These are phyloP conservation scores for Coniosporium apollinis DNA, from an alignment of 495 filamentous ascomycete genomes.

Conservation along the genomic window DNA sequence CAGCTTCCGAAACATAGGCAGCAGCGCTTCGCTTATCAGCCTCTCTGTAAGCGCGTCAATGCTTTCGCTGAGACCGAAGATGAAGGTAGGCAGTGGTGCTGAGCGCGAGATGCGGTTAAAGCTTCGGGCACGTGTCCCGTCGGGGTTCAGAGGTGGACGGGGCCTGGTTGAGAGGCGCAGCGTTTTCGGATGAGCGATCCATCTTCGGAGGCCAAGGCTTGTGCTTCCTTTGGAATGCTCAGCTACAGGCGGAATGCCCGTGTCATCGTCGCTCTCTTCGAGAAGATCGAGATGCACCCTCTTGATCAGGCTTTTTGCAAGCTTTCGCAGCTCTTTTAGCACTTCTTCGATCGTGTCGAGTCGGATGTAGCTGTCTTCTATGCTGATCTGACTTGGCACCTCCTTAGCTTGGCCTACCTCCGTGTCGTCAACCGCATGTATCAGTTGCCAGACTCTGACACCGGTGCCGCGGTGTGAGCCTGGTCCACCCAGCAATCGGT, in stretches of 20 bases:
- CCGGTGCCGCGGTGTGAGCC: conserved; percentile 55
- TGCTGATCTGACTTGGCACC: conserved; percentile 77
- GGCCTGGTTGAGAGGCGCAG: conserved; percentile 63
- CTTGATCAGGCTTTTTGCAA: conserved; percentile 54
- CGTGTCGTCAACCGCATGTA: conserved; percentile 45
- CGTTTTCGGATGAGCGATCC: conserved; percentile 53
- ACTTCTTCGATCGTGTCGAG: conserved; percentile 45
- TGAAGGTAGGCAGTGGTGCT: conserved; percentile 45
- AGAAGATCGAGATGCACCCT: conserved; percentile 66
- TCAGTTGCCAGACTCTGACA: conserved; percentile 38
- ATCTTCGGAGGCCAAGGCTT: conserved; percentile 22
- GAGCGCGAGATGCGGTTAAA: conserved; percentile 54
- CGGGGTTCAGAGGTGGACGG: conserved; percentile 36
- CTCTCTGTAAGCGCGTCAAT: conserved; percentile 43
- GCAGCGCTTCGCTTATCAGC: conserved; percentile 47
- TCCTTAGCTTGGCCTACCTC: conserved; percentile 55
- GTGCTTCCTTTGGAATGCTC: conserved; percentile 5
- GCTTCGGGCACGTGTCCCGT: conserved; percentile 32
- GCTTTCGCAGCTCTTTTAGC: conserved; percentile 40
- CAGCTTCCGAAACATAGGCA: conserved; percentile 56
- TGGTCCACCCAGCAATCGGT: conserved; percentile 48
- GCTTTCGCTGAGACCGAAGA: conserved; percentile 44
- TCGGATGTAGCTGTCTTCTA: conserved; percentile 74
- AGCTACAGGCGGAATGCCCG: conserved; percentile 5
- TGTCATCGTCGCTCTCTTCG: conserved; percentile 28